A percentile compares a stretch with the other conserved stretches of the same genome.
phyloP scores from a whole-genome alignment of 306 rosid species.

The Vachellia collinsii region DNA sequence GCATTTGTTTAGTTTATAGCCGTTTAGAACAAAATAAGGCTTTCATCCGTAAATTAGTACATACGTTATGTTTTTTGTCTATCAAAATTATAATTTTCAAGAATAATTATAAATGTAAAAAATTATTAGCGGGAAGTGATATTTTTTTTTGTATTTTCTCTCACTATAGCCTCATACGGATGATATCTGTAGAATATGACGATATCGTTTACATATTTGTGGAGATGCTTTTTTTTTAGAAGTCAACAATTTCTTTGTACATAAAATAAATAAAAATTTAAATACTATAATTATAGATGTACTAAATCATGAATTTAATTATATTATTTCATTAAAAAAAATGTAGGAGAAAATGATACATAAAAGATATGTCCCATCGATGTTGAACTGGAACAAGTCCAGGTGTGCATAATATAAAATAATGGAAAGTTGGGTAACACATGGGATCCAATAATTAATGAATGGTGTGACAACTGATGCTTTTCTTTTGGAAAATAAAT shows the following conservation, averaged over 20 bases:
- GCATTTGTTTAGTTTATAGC: not conserved
- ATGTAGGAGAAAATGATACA: not conserved
- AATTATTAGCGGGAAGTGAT: not conserved
- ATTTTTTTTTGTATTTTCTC: not conserved
- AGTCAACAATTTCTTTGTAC: too few species aligned
- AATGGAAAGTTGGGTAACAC: not conserved
- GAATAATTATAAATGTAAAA: not conserved
- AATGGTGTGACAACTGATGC: not conserved
- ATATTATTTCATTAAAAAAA: not conserved
- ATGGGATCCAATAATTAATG: not conserved
- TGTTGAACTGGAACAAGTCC: not conserved
- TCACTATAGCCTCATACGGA: not conserved
- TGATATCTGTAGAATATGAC: too few species aligned
- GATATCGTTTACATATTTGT: too few species aligned
- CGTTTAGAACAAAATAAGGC: not conserved
- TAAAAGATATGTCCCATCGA: not conserved
- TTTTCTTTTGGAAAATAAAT: not conserved
- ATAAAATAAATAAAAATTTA: too few species aligned
- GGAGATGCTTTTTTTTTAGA: too few species aligned
- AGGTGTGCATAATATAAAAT: not conserved
- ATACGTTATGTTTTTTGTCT: too few species aligned
- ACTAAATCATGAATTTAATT: not conserved
- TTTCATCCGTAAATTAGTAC: not conserved
- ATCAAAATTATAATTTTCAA: too few species aligned
- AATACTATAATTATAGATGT: not conserved